Percentiles rank a stretch among this genome's conserved stretches.
phyloP scores from a whole-genome alignment of 2,329 filamentous ascomycete species.

The Parasarocladium wereldwijsianum region DNA sequence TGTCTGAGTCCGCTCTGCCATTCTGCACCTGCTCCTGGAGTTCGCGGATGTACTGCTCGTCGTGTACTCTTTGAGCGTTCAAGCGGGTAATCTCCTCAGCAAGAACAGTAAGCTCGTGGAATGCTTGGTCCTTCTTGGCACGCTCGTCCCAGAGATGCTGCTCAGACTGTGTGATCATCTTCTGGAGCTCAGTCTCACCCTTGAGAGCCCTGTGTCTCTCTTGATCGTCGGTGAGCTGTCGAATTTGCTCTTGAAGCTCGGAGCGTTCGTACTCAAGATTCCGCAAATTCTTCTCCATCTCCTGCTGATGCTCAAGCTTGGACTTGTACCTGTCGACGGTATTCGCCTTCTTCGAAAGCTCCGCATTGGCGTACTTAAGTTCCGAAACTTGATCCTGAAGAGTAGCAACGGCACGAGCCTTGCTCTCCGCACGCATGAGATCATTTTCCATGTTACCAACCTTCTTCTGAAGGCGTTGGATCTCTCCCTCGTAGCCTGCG shows the following conservation, averaged over 20 bases:
- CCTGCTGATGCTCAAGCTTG: constrained; percentile 43
- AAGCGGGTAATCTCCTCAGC: constrained; percentile 33
- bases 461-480: constrained; percentile 18
- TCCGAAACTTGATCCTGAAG: constrained; percentile 45
- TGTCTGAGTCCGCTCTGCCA: constrained; percentile 6
- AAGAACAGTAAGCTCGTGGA: constrained; percentile 28
- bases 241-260: constrained; percentile 33
- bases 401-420: constrained; percentile 32
- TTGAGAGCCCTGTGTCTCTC: constrained; percentile 19
- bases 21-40: constrained; percentile 43
- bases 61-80: constrained; percentile 29
- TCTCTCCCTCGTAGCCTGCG: constrained; percentile 44
- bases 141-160: constrained; percentile 27
- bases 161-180: constrained; percentile 26
- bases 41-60: constrained; percentile 41
- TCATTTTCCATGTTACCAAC: constrained; percentile 43
- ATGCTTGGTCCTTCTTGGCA: constrained; percentile 29
- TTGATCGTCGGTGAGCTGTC: constrained; percentile 19
- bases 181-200: constrained; percentile 23
- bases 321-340: constrained; percentile 47
- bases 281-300: constrained; percentile 39
- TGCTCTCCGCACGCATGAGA: constrained; percentile 29
- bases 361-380: constrained; percentile 41
- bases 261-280: constrained; percentile 39
- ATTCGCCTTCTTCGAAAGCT: constrained; percentile 47